Conservation (phyloP, 1,284 basidiomycete genomes). For the Cutaneotrichosporon cavernicola region DNA sequence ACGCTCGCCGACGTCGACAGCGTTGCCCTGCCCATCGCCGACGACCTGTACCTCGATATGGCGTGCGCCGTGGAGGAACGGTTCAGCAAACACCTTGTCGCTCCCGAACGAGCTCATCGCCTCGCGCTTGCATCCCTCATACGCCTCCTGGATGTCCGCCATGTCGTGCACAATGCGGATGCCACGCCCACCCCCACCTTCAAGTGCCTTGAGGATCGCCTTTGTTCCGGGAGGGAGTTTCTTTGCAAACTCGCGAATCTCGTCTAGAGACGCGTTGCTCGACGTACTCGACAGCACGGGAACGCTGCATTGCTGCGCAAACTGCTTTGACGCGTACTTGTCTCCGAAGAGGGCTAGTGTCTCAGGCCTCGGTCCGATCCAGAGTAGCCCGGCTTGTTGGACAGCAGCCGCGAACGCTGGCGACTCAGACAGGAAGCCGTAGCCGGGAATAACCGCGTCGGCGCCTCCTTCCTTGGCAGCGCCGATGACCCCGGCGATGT, state of each 20-base stretch:
- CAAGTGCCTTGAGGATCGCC: constrained; percentile 66
- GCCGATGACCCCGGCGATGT: constrained; percentile 17
- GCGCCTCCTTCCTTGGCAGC: constrained; percentile 17
- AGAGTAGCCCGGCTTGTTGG: constrained; percentile 59
- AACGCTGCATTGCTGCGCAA: constrained; percentile 86
- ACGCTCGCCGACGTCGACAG: constrained; percentile 22
- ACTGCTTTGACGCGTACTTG: constrained; percentile 66
- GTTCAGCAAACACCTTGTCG: constrained; percentile 80
- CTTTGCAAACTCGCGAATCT: constrained; percentile 21
- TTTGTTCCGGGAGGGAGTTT: constrained; percentile 38
- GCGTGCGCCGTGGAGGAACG: constrained; percentile 77
- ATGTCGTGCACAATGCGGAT: constrained; percentile 61
- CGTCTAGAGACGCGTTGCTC: constrained; percentile 17
- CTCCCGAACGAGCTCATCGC: constrained; percentile 81
- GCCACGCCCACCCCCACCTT: constrained; percentile 72
- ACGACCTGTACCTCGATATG: constrained; percentile 85
- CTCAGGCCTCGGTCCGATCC: constrained; percentile 63
- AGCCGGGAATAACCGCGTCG: constrained; percentile 56
- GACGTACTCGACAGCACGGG: constrained; percentile 23
- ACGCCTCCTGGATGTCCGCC: constrained; percentile 61
- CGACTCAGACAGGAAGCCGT: constrained; percentile 83
- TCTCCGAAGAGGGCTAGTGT: constrained; percentile 63
- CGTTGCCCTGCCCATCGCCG: constrained; percentile 22
- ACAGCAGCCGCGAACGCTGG: constrained; percentile 60
- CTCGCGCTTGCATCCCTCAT: constrained; percentile 81